phyloP scores from a whole-genome alignment of 2,329 filamentous ascomycete genomes.

The Bipolaris victoriae region DNA sequence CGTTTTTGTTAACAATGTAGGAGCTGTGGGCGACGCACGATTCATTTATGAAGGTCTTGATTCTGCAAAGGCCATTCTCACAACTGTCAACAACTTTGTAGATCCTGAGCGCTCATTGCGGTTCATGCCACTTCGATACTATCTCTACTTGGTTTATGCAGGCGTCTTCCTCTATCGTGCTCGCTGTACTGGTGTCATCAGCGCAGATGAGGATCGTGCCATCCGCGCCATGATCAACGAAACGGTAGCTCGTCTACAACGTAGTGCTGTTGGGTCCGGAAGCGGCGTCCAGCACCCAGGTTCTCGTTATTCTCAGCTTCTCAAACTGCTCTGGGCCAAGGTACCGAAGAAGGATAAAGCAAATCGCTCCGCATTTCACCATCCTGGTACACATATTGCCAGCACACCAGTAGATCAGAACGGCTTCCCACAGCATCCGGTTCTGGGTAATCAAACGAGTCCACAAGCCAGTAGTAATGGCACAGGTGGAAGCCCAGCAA shows the following conservation, averaged over 20 bases:
- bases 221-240: slow-evolving; percentile 56
- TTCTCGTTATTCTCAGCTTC: slow-evolving; percentile 54
- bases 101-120: slow-evolving; percentile 55
- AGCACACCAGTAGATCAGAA: slow-evolving; percentile 37
- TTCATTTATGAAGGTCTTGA: slow-evolving; percentile 60
- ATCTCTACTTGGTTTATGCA: slow-evolving; percentile 57
- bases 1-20: slow-evolving; percentile 58
- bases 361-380: slow-evolving; percentile 33
- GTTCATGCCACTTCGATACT: slow-evolving; percentile 58
- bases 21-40: slow-evolving; percentile 55
- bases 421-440: slow-evolving; percentile 27
- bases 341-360: slow-evolving; percentile 47
- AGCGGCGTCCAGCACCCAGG: slow-evolving; percentile 54
- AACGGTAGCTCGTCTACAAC: slow-evolving; percentile 52
- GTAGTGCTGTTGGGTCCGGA: slow-evolving; percentile 48
- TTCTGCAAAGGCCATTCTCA: slow-evolving; percentile 57
- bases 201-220: slow-evolving; percentile 54
- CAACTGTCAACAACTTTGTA: slow-evolving; percentile 59
- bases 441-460: slow-evolving; percentile 15
- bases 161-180: slow-evolving; percentile 58
- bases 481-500: slow-evolving; percentile 49
- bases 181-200: slow-evolving; percentile 56
- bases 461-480: slow-evolving; percentile 50
- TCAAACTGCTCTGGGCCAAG: slow-evolving; percentile 57
- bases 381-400: slow-evolving; percentile 42